Evolutionary conservation across 2,329 filamentous ascomycete genomes (phyloP).

Genomic region (Fusarium sp.): DNA sequence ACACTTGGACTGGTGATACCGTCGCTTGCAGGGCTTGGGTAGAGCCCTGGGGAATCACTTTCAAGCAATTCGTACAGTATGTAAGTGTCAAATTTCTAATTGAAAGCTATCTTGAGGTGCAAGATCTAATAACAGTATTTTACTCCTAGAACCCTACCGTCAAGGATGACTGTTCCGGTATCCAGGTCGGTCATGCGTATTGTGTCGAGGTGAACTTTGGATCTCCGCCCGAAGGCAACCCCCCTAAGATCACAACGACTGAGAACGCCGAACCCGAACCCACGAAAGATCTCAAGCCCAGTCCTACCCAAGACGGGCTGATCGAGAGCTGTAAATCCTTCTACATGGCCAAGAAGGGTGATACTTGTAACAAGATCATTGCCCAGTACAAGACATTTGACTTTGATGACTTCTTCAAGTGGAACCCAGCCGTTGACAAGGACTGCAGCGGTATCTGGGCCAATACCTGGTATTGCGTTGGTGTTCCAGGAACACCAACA

Average conservation of each 20-base stretch:
- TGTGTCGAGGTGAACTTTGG: neutral
- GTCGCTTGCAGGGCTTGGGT: too few species aligned
- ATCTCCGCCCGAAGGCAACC: neutral
- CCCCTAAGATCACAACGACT: fast-evolving
- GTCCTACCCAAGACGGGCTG: neutral
- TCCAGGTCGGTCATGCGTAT: neutral
- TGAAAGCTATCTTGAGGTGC: too few species aligned
- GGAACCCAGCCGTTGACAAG: neutral
- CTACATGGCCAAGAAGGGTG: constrained; percentile 17
- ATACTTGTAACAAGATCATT: constrained; percentile 8
- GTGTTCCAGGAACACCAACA: neutral
- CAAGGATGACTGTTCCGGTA: neutral
- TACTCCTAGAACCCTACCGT: neutral
- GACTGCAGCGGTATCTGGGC: neutral
- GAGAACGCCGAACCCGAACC: neutral
- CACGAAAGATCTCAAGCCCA: neutral
- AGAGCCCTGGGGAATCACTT: too few species aligned
- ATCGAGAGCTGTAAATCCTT: constrained; percentile 4
- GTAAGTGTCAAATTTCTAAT: too few species aligned
- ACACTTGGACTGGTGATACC: too few species aligned
- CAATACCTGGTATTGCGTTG: neutral
- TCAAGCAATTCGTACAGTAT: too few species aligned
- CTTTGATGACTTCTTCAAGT: constrained; percentile 8
- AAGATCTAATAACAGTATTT: neutral
- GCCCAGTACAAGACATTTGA: neutral